Base-by-base conservation (phyloP, 164 flowering plant genomes). In the Warburgia ugandensis region DNA sequence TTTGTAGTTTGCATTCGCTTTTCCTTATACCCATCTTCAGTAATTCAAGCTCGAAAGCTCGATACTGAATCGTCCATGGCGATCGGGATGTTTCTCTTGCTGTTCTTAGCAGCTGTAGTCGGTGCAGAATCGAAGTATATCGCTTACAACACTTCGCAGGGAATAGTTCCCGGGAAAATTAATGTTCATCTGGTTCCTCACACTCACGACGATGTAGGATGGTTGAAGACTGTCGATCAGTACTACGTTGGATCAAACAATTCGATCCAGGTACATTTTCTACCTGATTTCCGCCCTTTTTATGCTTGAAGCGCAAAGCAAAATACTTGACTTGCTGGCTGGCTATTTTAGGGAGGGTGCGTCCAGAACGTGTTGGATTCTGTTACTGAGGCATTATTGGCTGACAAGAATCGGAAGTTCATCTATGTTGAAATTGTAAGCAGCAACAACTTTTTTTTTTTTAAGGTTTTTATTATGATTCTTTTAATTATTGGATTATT, bases 311-410 rank as follows among this genome's bases (percentile, higher is more conserved):
- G 6, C 20, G 16, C 19, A 14, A 2, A 13, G 20, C 20, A 16
- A 22, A 3, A 6, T 16, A 5, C 19, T 39, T 16, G 6, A 9
- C 20, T 39, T 14, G 16, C 2, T 14, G 13, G 20, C 20, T 20
- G 3, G 39, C 16, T 57, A 48, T 16, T 50, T 35, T 41, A 75
- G 80, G 72, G 49, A 6, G 80, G 91, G 8, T 88, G 91, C 62
- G 94, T 84, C 48, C 86, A 83, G 46, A 85, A 85, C 56, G 89
- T 88, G 29, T 50, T 88, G 78, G 97, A 88, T 70, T 85, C 97
- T n/a, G 3, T 79, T 12, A 52, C 83, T 25, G 69, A 77, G 6
- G 94, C 94, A 2, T 61, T 88, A 61, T 44, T 84, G 69, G 90
- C 85, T 29, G 91, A 87, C 66, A 73, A 77, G 67, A 84, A 80